Conservation (phyloP, 2,329 filamentous ascomycete species). For the Colletotrichum theobromicola region DNA sequence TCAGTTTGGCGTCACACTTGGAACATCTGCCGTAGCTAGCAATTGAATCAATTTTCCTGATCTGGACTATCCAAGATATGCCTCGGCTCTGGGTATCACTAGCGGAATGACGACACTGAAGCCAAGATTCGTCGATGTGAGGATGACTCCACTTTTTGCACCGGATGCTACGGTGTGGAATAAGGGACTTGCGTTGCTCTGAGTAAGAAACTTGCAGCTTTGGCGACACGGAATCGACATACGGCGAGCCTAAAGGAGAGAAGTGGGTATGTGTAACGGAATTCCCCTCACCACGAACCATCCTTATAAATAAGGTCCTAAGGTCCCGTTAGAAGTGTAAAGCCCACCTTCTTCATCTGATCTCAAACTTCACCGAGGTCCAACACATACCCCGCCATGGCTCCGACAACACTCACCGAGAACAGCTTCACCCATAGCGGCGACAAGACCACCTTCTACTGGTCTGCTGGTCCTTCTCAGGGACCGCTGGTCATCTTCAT, state of each 20-base stretch:
- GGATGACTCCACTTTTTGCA: background rate
- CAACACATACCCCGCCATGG: background rate
- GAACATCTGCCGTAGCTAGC: background rate
- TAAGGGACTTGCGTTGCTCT: background rate
- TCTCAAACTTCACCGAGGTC: background rate
- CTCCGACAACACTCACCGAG: background rate
- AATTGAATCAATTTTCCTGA: background rate
- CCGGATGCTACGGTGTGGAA: background rate
- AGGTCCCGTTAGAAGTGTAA: background rate
- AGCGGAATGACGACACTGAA: rapidly evolving
- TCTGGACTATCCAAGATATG: background rate
- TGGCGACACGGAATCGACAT: background rate
- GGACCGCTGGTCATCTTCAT: constrained; percentile 37
- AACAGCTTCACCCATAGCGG: constrained; percentile 22
- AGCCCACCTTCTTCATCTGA: background rate
- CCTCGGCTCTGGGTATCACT: background rate
- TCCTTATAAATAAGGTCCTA: background rate
- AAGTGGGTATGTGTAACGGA: background rate
- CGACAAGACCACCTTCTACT: constrained; percentile 32
- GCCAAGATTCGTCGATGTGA: background rate
- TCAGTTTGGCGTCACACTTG: background rate
- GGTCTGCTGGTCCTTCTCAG: constrained; percentile 29
- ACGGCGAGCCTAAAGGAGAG: background rate
- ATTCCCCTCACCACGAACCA: background rate
- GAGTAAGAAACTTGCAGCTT: background rate